Evolutionary conservation across 768 basidiomycete species (phyloP), one percentile per base, ranked within the genome.

Genomic region (Gloeostereum incarnatum): DNA sequence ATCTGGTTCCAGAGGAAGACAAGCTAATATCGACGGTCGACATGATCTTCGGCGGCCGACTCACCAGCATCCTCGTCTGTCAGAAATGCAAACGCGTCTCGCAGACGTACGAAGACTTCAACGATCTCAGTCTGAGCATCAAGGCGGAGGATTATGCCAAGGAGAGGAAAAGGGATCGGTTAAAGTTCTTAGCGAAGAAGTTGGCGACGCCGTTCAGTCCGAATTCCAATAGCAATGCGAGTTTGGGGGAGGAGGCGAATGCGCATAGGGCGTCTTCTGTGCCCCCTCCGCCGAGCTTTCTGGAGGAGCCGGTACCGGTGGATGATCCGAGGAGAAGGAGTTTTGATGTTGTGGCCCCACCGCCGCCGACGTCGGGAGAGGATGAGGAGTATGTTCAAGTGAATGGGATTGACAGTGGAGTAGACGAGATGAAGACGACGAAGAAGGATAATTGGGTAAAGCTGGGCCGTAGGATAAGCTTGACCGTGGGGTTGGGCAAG

Each of bases 11-110:
- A 4, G 65, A 69, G 23, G 68, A 73, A 25, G 69, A 76, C 25
- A 62, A 62, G 41, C 62, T 82, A 21, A 53, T 71, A 4, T 80
- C 92, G 0, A 83, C 94, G 45, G 74, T 85, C 4, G 92, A 96
- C 58, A 85, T 87, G 65, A 68, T 96, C 40, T 98, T 96, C 50
- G 86, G 87, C 22, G 93, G 93, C 4, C 75, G 78, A 49, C 69
- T 98, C 34, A 81, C 89, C 4, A 88, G 84, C 61, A 81, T 96
- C 53, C 81, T 98, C 35, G 84, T 98, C 2, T 98, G 93, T 56
- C 89, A 92, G 48, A 75, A 77, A 42, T 98, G 93, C 75, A 93
- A 94, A 57, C 78, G 88, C 50, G 77, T 96, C 35, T 94, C 91
- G 2, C 80, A 90, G 47, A 88, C 85, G 4, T 84, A 86, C 53